These are phyloP conservation scores for Carpinus viminea DNA, from an alignment of 306 rosid genomes.

Conservation along the genomic window DNA sequence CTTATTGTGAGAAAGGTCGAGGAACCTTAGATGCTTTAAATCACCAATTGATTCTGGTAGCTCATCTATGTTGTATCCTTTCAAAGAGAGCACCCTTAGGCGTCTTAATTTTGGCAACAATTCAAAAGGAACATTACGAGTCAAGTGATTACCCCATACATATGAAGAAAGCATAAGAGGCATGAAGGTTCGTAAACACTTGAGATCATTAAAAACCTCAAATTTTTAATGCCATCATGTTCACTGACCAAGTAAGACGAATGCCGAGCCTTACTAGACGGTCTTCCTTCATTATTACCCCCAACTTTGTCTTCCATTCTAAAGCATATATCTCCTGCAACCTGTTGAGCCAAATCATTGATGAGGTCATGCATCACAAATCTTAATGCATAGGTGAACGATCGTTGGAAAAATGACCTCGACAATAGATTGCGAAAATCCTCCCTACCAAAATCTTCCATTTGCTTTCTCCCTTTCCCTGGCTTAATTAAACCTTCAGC, in stretches of 20 bases:
- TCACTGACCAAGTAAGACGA: not conserved
- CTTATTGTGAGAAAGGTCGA: not conserved
- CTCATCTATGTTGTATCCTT: not conserved
- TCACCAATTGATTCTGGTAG: not conserved
- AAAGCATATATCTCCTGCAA: too few species aligned
- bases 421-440: not conserved
- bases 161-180: not conserved
- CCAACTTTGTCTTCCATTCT: accelerated
- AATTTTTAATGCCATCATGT: too few species aligned
- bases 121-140: not conserved
- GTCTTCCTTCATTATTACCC: not conserved
- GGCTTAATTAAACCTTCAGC: not conserved
- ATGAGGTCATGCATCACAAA: slow-evolving; percentile 4
- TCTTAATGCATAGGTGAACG: accelerated
- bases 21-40: not conserved
- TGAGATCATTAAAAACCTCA: not conserved
- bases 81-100: not conserved
- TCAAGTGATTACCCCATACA: too few species aligned
- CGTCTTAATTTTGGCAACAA: not conserved
- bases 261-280: not conserved
- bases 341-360: not conserved
- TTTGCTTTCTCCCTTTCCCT: not conserved
- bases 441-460: not conserved
- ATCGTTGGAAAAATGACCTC: not conserved
- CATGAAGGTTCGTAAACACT: slow-evolving; percentile 66